phyloP scores from a whole-genome alignment of 2,329 filamentous ascomycete genomes.

The Elsinoe necatrix region DNA sequence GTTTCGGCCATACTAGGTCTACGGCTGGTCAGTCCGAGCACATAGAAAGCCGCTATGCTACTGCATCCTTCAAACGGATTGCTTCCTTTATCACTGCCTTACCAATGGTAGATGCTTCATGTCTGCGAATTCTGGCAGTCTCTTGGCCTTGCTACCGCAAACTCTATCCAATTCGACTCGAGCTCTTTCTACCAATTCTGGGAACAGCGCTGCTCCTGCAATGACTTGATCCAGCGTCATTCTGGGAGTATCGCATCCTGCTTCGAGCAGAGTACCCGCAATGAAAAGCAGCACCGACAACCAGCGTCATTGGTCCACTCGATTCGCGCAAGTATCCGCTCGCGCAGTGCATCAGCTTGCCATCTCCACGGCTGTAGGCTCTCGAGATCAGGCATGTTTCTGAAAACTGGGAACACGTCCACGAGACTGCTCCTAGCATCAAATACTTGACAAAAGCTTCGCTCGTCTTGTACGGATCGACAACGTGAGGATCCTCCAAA shows the following conservation, averaged over 20 bases:
- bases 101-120: neutral
- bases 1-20: constrained; percentile 21
- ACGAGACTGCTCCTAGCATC: constrained; percentile 18
- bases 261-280: constrained; percentile 26
- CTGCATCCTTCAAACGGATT: constrained; percentile 21
- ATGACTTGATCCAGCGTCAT: constrained; percentile 22
- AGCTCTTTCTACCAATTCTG: constrained; percentile 21
- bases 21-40: neutral
- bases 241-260: constrained; percentile 24
- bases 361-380: constrained; percentile 10
- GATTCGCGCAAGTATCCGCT: neutral
- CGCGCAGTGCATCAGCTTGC: neutral
- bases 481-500: constrained; percentile 21
- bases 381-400: constrained; percentile 20
- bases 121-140: constrained; percentile 21
- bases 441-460: constrained; percentile 9
- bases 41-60: neutral
- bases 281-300: constrained; percentile 31
- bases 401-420: constrained; percentile 15
- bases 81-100: constrained; percentile 22
- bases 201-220: constrained; percentile 21
- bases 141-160: constrained; percentile 18
- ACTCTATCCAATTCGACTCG: constrained; percentile 21
- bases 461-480: constrained; percentile 19
- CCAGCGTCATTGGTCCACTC: too few relatives aligned